Conservation (phyloP, 2,329 filamentous ascomycete species). For the Fusarium equiseti region DNA sequence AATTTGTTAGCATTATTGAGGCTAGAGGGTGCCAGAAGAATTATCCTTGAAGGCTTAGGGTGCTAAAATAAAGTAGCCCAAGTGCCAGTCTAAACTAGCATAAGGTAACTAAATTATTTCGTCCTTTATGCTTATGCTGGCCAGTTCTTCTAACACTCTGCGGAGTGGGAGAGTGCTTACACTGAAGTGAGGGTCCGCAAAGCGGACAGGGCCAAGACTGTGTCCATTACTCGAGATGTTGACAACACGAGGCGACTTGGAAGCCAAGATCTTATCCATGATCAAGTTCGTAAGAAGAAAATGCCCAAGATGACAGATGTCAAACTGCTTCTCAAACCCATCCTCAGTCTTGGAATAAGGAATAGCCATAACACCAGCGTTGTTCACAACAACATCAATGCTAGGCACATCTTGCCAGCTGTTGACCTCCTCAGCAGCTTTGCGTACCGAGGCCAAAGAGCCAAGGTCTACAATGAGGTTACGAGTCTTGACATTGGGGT, state of each 20-base stretch:
- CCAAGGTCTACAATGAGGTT: slow-evolving; percentile 55
- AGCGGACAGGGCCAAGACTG: slow-evolving; percentile 49
- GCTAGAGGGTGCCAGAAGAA: not conserved
- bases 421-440: slow-evolving; percentile 54
- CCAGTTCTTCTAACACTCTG: too few relatives aligned
- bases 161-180: slow-evolving; percentile 29
- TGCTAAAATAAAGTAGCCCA: too few relatives aligned
- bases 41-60: too few relatives aligned
- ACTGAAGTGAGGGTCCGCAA: slow-evolving; percentile 51
- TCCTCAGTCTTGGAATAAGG: slow-evolving; percentile 50
- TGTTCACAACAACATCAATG: slow-evolving; percentile 59
- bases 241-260: slow-evolving; percentile 54
- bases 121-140: too few relatives aligned
- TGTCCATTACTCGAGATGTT: slow-evolving; percentile 56
- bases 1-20: slow-evolving; percentile 32
- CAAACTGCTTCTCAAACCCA: slow-evolving; percentile 59
- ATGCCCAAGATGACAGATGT: slow-evolving; percentile 60
- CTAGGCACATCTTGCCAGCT: slow-evolving; percentile 48
- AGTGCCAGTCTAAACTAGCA: too few relatives aligned
- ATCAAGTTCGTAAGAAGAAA: slow-evolving; percentile 61
- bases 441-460: slow-evolving; percentile 55
- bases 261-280: slow-evolving; percentile 56
- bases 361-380: slow-evolving; percentile 58
- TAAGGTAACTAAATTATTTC: too few relatives aligned
- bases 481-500: slow-evolving; percentile 52